phyloP scores from a whole-genome alignment of 495 filamentous ascomycete species.

The Bryoglossum gracile region DNA sequence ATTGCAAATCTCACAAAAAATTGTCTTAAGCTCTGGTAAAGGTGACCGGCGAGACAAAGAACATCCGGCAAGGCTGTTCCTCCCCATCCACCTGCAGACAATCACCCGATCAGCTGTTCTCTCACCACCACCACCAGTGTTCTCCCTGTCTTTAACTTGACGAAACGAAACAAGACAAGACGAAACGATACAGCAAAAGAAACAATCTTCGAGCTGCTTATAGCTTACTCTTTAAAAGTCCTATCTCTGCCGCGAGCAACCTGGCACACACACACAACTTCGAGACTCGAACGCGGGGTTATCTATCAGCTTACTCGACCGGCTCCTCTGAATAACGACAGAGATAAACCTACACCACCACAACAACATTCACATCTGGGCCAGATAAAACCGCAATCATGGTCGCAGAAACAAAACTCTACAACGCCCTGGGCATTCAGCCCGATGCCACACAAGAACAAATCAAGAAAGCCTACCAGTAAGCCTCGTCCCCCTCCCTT shows the following conservation, averaged over 20 bases:
- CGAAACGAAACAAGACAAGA: background rate
- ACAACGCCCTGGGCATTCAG: conserved; percentile 68
- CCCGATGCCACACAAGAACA: conserved; percentile 81
- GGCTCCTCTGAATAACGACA: too few relatives aligned
- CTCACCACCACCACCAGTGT: too few relatives aligned
- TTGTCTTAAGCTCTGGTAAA: background rate
- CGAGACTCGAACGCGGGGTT: too few relatives aligned
- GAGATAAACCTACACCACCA: background rate
- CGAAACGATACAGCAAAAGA: background rate
- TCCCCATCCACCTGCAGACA: too few relatives aligned
- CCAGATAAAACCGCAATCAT: conserved; percentile 39
- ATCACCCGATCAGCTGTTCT: conserved; percentile 20
- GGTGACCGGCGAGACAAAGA: background rate
- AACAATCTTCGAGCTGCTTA: conserved; percentile 3
- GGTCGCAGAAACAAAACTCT: conserved; percentile 84
- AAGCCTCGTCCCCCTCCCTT: conserved; percentile 30
- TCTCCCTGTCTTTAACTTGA: too few relatives aligned
- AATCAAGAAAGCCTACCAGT: conserved; percentile 95
- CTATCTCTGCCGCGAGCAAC: background rate
- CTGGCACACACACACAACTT: background rate
- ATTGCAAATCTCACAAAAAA: conserved; percentile 1
- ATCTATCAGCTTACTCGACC: too few relatives aligned
- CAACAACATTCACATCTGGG: background rate
- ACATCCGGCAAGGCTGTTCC: background rate
- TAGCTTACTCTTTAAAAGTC: background rate